Base-by-base conservation (phyloP, 225 moss, liverwort and hornwort genomes). In the Physcomitrellopsis africana region DNA sequence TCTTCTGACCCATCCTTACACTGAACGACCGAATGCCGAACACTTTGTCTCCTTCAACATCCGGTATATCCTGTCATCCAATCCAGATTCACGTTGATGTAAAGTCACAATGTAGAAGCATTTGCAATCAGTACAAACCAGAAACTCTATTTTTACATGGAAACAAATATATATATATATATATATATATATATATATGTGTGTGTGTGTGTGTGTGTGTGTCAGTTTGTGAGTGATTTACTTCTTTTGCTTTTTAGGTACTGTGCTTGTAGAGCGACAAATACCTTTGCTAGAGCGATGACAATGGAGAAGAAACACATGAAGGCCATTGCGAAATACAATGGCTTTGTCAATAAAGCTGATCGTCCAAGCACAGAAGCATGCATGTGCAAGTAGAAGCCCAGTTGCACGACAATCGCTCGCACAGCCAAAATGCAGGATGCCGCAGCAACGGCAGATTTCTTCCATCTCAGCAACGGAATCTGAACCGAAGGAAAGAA, bases 221-320 rank as follows among this genome's bases (percentile, higher is more conserved):
- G 32, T 7, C 4, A 4, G 32, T 37, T 1, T 37, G 32, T 37
- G 5, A 37, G 4, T 7, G 7, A 37, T 37, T 0, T 37, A 37
- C 32, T 37, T 37, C 5, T 4, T 1, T 37, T 37, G 0, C 32
- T 37, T 37, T 37, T 37, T 37, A 37, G 32, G 32, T 37, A 37
- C 32, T 37, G 32, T 37, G 5, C 32, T 37, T 37, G 32, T 37
- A 37, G 32, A 37, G 4, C 32, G 32, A 37, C 32, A 37, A 37
- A 37, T 81, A 92, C 92, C 86, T 95, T 95, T 13, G 95, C 95
- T 73, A 95, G 83, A n/a, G 95, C 95, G 27, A 95, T 95, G 74
- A 95, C 95, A 15, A 95, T 49, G 16, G 95, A 95, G 77, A 93
- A 95, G 78, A 95, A 95, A 73, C 85, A 91, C 95, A 95, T 95